Conservation (phyloP, 2,329 filamentous ascomycete species). For the Alternaria gaisen region DNA sequence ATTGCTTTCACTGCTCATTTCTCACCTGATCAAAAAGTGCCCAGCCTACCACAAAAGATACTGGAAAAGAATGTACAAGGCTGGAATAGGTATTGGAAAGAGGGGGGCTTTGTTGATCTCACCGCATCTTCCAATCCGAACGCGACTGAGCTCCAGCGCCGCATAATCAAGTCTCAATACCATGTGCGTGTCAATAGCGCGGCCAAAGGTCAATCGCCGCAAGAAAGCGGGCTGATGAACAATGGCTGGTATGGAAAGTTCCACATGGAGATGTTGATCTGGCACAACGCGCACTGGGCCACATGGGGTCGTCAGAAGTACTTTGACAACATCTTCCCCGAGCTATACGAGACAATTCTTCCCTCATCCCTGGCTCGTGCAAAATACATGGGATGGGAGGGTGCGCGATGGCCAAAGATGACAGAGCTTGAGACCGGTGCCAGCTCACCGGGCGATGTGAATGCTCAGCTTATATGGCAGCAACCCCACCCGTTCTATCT, state of each 20-base stretch:
- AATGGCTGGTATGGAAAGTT: conserved; percentile 63
- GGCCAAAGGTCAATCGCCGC: conserved; percentile 57
- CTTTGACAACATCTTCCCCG: conserved; percentile 54
- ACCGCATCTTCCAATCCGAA: conserved; percentile 51
- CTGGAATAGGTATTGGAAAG: conserved; percentile 60
- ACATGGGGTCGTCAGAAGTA: conserved; percentile 58
- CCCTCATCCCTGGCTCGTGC: conserved; percentile 46
- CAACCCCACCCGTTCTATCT: conserved; percentile 67
- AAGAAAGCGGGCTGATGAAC: conserved; percentile 60
- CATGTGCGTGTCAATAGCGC: conserved; percentile 63
- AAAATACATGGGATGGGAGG: conserved; percentile 48
- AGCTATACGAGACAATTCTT: conserved; percentile 59
- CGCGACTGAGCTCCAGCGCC: conserved; percentile 60
- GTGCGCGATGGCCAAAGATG: conserved; percentile 63
- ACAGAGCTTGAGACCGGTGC: conserved; percentile 61
- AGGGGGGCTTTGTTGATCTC: conserved; percentile 62
- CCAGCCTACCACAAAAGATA: conserved; percentile 33
- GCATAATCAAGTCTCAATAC: conserved; percentile 62
- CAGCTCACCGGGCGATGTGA: conserved; percentile 66
- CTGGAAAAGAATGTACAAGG: conserved; percentile 47
- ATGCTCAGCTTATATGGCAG: conserved; percentile 68
- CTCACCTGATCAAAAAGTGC: conserved; percentile 34
- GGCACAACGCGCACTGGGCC: conserved; percentile 62
- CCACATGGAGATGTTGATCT: conserved; percentile 39
- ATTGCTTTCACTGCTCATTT: conserved; percentile 37